phyloP scores from a whole-genome alignment of 768 basidiomycete species.

The Trichaptum fuscoviolaceum region DNA sequence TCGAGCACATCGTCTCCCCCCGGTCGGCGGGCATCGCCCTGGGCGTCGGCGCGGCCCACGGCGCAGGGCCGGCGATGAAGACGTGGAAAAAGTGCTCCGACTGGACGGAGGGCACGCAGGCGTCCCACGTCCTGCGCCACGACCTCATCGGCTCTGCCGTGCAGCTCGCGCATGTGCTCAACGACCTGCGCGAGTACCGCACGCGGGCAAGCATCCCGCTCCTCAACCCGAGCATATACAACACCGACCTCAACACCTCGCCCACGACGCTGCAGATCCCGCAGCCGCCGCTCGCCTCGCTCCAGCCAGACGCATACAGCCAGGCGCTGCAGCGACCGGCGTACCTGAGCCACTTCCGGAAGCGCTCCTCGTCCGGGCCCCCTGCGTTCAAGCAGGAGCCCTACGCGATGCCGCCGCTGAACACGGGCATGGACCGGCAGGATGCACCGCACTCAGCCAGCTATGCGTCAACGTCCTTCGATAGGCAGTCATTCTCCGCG shows the following conservation, averaged over 20 bases:
- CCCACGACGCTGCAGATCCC: constrained; percentile 34
- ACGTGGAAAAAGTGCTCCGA: constrained; percentile 64
- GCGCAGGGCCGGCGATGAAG: constrained; percentile 28
- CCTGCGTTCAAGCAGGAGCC: constrained; percentile 6
- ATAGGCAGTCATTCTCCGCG: not conserved
- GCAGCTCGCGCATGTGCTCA: constrained; percentile 53
- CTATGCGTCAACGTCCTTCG: not conserved
- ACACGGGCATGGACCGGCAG: not conserved
- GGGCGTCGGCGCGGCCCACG: not conserved
- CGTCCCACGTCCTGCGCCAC: constrained; percentile 57
- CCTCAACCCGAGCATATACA: constrained; percentile 32
- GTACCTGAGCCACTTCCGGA: constrained; percentile 19
- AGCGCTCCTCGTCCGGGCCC: constrained; percentile 28
- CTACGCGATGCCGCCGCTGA: not conserved
- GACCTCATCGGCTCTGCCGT: constrained; percentile 58
- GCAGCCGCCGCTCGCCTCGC: constrained; percentile 33
- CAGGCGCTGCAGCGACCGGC: constrained; percentile 15
- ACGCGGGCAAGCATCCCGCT: constrained; percentile 30
- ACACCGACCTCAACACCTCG: constrained; percentile 19
- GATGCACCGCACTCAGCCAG: not conserved
- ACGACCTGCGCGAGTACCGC: constrained; percentile 33
- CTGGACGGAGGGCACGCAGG: constrained; percentile 75
- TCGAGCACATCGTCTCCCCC: constrained; percentile 41
- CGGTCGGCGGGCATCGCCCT: constrained; percentile 12
- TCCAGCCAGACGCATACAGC: constrained; percentile 25